Percentiles rank a stretch among this genome's conserved stretches.
These are phyloP conservation scores for Creolimax fragrantissima DNA, from an alignment of 78 protist species.

Conservation along the genomic window DNA sequence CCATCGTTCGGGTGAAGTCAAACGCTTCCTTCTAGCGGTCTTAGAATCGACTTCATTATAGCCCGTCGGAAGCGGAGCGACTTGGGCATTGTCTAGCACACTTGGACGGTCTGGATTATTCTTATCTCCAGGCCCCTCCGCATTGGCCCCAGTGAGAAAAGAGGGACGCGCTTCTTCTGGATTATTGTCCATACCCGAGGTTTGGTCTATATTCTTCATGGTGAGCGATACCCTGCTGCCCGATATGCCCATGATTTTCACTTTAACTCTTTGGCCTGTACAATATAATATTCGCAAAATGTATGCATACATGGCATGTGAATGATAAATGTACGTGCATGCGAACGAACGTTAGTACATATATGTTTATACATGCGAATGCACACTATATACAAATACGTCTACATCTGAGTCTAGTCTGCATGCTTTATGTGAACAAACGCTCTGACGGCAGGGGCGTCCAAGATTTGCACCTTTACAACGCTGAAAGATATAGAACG, in stretches of 20 bases:
- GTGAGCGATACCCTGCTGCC: conserved; percentile 55
- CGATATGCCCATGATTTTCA: conserved; percentile 51
- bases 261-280: conserved; percentile 49
- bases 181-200: conserved; percentile 65
- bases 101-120: neutral
- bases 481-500: too few species aligned
- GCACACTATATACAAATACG: neutral
- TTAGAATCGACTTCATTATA: neutral
- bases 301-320: neutral
- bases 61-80: neutral
- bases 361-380: neutral
- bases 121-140: neutral
- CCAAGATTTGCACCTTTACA: too few species aligned
- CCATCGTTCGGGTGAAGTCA: conserved; percentile 80
- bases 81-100: neutral
- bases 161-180: neutral
- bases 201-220: conserved; percentile 81
- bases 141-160: conserved; percentile 20
- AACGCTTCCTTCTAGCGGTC: conserved; percentile 42
- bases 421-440: too few species aligned
- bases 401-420: neutral
- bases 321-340: neutral
- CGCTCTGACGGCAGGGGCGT: too few species aligned
- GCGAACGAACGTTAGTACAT: neutral
- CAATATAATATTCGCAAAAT: too few species aligned